Evolutionary conservation across 139 green algal species (phyloP), one percentile per base, ranked within the genome.

Genomic region (Chlorella sp.): DNA sequence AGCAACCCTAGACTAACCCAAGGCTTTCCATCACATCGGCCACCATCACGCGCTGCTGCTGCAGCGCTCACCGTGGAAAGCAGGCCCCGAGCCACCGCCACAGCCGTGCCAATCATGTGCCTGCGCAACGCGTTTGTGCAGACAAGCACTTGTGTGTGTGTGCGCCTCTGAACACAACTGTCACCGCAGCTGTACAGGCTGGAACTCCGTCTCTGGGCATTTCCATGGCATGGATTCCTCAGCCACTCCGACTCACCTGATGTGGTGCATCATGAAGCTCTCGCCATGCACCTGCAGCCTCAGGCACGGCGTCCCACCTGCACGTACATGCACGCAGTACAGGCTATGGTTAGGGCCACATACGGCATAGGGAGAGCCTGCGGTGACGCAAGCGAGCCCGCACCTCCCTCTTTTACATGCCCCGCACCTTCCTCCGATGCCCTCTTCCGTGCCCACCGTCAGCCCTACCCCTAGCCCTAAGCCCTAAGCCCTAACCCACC

Each of bases 181-280:
- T 35, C 27, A 29, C 55, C 6, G 6, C 22, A 33, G n/a, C 26
- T 26, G 2, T 66, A 26, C 17, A 29, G 55, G 14, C 4, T 63
- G 6, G 55, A n/a, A 29, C 23, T 4, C 23, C 26, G 27, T 4
- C 55, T 31, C 55, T 6, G 26, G 20, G 4, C 26, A 63, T n/a
- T 63, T 22, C 14, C 17, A n/a, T 29, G 23, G 55, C 20, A 6
- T 31, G 14, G 4, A 29, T 6, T 6, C 55, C 23, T 14, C n/a
- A n/a, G n/a, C n/a, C n/a, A n/a, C n/a, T n/a, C n/a, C n/a, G n/a
- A 4, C 55, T 64, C 31, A 78, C 0, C 90, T 69, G 36, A 91
- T 90, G 78, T 95, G 90, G 70, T 94, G 86, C 32, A 93, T 76
- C 87, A 94, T 93, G 80, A 93, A 94, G 31, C 75, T 88, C 49